phyloP scores from a whole-genome alignment of 176 grass and related monocot genomes.

The Ampelocalamus luodianensis region DNA sequence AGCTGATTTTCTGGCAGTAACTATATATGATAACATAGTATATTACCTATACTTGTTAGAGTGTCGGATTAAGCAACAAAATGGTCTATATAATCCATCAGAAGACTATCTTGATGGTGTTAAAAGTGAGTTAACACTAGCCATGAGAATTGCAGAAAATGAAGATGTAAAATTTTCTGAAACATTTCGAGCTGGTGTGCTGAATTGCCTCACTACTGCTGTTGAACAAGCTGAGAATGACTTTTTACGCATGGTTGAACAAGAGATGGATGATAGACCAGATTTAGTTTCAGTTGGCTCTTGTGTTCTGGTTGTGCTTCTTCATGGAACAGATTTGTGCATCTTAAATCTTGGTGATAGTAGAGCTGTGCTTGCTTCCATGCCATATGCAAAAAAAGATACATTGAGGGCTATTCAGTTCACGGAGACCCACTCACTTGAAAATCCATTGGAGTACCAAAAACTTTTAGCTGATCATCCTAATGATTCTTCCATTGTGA shows the following conservation, averaged over 20 bases:
- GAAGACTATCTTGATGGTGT: slow-evolving; percentile 36
- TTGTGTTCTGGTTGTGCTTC: slow-evolving; percentile 83
- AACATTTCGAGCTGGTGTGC: slow-evolving; percentile 68
- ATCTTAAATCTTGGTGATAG: slow-evolving; percentile 97
- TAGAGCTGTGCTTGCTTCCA: slow-evolving; percentile 88
- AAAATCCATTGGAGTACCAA: slow-evolving; percentile 71
- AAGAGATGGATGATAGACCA: slow-evolving; percentile 92
- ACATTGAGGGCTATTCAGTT: slow-evolving; percentile 70
- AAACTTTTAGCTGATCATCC: slow-evolving; percentile 77
- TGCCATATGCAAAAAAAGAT: slow-evolving; percentile 41
- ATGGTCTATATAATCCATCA: slow-evolving; percentile 32
- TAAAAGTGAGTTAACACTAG: slow-evolving; percentile 72
- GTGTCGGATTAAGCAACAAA: slow-evolving; percentile 67
- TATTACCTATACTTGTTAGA: slow-evolving; percentile 87
- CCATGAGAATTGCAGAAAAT: slow-evolving; percentile 63
- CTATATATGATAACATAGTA: slow-evolving; percentile 89
- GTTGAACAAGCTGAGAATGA: slow-evolving; percentile 96
- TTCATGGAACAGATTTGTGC: slow-evolving; percentile 79
- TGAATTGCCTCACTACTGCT: slow-evolving; percentile 77
- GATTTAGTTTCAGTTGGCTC: slow-evolving; percentile 97
- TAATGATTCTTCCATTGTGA: slow-evolving; percentile 71
- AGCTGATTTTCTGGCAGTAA: slow-evolving; percentile 94
- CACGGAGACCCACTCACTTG: slow-evolving; percentile 80
- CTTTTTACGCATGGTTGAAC: slow-evolving; percentile 84
- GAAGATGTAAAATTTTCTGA: slow-evolving; percentile 62